These are phyloP conservation scores for Balamuthia mandrillaris DNA, from an alignment of 208 protist genomes.

Conservation along the genomic window DNA sequence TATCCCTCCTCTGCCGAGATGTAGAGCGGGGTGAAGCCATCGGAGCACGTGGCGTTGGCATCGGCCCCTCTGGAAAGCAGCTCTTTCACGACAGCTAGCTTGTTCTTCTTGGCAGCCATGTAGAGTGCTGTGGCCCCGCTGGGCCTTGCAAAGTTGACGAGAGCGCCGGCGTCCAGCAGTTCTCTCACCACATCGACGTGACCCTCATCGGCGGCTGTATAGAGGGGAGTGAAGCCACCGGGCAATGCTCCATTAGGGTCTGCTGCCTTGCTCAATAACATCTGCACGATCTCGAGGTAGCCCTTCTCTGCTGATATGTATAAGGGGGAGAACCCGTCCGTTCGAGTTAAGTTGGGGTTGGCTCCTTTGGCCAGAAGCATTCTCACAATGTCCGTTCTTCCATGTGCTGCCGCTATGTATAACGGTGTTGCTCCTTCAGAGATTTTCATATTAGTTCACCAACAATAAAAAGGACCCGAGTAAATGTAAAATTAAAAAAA, in stretches of 20 bases:
- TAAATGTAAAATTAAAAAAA: no score
- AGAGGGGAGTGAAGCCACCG: neutral
- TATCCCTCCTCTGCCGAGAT: neutral
- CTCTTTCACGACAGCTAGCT: neutral
- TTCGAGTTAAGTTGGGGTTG: no score
- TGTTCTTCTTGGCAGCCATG: neutral
- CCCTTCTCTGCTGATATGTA: no score
- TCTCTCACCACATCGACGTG: slow-evolving; percentile 21
- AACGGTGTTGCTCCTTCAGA: no score
- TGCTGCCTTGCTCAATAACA: no score
- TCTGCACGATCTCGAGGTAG: no score
- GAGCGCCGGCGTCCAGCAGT: neutral
- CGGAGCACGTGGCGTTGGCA: neutral
- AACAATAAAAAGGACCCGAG: no score
- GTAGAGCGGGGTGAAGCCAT: neutral
- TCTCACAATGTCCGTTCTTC: neutral
- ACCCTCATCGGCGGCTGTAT: neutral
- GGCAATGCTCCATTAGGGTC: no score
- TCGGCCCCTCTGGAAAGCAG: neutral
- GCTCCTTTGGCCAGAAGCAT: neutral
- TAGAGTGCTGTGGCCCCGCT: neutral
- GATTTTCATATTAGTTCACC: no score
- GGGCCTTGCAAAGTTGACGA: neutral
- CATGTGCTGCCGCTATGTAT: no score
- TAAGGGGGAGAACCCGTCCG: neutral